These are phyloP conservation scores for Phalaenopsis aphrodite DNA, from an alignment of 106 monocot species.

Conservation along the genomic window DNA sequence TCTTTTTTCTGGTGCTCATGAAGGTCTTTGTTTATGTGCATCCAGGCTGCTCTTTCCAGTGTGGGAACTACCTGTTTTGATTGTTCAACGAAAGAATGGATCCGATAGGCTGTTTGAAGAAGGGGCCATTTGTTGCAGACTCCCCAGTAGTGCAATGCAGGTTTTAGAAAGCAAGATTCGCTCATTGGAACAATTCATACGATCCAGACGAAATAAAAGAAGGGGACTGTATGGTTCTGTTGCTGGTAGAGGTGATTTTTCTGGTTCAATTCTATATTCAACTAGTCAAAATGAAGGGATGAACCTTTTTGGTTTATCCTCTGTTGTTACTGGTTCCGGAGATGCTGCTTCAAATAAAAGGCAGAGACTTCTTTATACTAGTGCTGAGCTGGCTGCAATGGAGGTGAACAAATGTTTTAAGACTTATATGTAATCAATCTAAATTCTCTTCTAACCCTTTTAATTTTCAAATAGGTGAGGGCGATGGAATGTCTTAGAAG, in stretches of 20 bases:
- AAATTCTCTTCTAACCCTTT: slow-evolving; percentile 5
- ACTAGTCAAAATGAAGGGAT: slow-evolving; percentile 17
- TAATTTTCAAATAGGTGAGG: slow-evolving; percentile 49
- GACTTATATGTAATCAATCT: background rate
- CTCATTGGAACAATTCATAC: slow-evolving; percentile 74
- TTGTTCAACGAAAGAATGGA: slow-evolving; percentile 27
- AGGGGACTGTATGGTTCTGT: slow-evolving; percentile 96
- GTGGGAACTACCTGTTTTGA: slow-evolving; percentile 86
- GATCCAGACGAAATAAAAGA: slow-evolving; percentile 85
- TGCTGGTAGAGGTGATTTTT: slow-evolving; percentile 72
- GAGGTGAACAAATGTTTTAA: slow-evolving; percentile 44
- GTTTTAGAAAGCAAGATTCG: slow-evolving; percentile 79
- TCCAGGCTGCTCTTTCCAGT: slow-evolving; percentile 89
- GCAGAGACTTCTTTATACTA: slow-evolving; percentile 47
- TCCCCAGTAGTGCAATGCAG: slow-evolving; percentile 54
- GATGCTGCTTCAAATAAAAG: slow-evolving; percentile 49
- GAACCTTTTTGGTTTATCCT: slow-evolving; percentile 20
- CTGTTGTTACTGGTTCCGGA: slow-evolving; percentile 19
- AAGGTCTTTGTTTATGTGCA: slow-evolving; percentile 90
- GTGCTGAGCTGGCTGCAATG: slow-evolving; percentile 88
- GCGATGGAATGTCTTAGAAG: slow-evolving; percentile 96
- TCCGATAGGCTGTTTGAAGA: slow-evolving; percentile 31
- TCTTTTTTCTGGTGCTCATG: slow-evolving; percentile 88
- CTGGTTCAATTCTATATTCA: slow-evolving; percentile 73
- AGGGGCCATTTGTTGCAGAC: slow-evolving; percentile 62